Conservation (phyloP, 2,329 filamentous ascomycete genomes). For the Sporothrix schenckii region DNA sequence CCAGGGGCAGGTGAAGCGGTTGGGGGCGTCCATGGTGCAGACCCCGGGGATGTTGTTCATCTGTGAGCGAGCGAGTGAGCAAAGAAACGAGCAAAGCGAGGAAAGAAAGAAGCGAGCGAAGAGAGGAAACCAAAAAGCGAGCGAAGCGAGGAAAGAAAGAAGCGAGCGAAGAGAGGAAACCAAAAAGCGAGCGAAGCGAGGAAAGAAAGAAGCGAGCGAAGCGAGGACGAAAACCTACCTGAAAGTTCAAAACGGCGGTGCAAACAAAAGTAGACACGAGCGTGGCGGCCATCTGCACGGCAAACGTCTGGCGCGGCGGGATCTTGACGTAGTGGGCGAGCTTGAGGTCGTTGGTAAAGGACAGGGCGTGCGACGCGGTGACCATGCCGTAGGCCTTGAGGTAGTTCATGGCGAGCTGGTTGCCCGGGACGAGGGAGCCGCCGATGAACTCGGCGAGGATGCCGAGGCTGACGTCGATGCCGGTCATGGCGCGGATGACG, state of each 20-base stretch:
- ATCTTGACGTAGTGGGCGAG: conserved; percentile 43
- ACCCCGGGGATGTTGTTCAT: conserved; percentile 44
- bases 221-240: conserved; percentile 31
- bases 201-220: background rate
- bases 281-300: conserved; percentile 45
- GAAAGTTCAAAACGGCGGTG: conserved; percentile 45
- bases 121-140: too few species aligned
- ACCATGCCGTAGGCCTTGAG: conserved; percentile 48
- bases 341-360: conserved; percentile 40
- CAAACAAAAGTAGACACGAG: conserved; percentile 44
- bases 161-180: background rate
- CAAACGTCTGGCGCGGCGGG: conserved; percentile 44
- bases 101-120: too few species aligned
- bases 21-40: conserved; percentile 52
- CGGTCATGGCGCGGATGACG: conserved; percentile 58
- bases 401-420: conserved; percentile 57
- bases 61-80: background rate
- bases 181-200: background rate
- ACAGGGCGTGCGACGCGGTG: conserved; percentile 36
- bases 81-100: too few species aligned
- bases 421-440: conserved; percentile 54
- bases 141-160: too few species aligned
- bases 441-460: conserved; percentile 58
- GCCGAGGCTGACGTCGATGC: conserved; percentile 55
- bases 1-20: conserved; percentile 60